These are phyloP conservation scores for Aspergillus sp. DNA, from an alignment of 2,329 filamentous ascomycete genomes.

Conservation along the genomic window DNA sequence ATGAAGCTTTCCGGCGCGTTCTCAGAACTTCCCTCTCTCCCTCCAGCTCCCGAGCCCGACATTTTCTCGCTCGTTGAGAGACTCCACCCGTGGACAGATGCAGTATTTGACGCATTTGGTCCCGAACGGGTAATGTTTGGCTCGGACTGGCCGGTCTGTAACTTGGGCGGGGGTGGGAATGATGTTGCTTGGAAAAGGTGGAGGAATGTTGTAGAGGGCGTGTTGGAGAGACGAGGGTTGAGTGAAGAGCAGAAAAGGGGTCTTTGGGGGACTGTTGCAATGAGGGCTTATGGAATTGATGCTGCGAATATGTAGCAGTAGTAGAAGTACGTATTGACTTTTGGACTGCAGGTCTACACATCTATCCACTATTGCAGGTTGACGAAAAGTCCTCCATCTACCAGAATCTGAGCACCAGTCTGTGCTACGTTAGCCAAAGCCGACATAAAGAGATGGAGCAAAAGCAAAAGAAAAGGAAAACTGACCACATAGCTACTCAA, in stretches of 20 bases:
- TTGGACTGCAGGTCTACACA: too few relatives aligned
- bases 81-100: constrained; percentile 62
- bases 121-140: constrained; percentile 73
- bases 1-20: constrained; percentile 90
- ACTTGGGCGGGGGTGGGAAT: constrained; percentile 51
- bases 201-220: constrained; percentile 59
- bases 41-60: constrained; percentile 11
- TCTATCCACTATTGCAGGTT: constrained; percentile 58
- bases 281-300: constrained; percentile 54
- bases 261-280: constrained; percentile 66
- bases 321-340: too few relatives aligned
- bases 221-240: constrained; percentile 48
- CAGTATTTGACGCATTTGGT: constrained; percentile 65
- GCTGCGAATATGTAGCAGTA: constrained; percentile 5
- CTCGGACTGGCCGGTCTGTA: constrained; percentile 90
- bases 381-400: constrained; percentile 84
- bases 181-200: constrained; percentile 65
- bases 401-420: constrained; percentile 72
- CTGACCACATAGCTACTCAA: constrained; percentile 65
- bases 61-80: constrained; percentile 43
- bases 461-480: constrained; percentile 6
- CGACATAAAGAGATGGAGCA: background rate
- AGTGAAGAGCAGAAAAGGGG: constrained; percentile 53
- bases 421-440: constrained; percentile 12
- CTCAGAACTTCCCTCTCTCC: constrained; percentile 59